These are phyloP conservation scores for Kurtzmaniella cleridarum DNA, from an alignment of 805 yeast species.

Conservation along the genomic window DNA sequence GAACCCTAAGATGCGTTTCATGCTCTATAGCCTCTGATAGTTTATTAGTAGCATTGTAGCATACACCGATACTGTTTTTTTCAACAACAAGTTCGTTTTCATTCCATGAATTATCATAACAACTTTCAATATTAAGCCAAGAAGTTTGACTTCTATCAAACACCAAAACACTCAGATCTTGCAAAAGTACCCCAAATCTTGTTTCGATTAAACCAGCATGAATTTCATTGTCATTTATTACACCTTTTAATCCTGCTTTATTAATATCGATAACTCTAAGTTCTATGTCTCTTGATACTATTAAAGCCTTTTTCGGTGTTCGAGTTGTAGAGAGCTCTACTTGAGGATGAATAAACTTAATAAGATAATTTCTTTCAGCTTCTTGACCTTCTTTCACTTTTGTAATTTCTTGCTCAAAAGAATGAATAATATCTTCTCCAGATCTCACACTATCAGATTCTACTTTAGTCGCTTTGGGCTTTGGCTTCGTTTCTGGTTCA, in stretches of 20 bases:
- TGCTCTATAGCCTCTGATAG: constrained; percentile 19
- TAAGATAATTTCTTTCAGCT: constrained; percentile 51
- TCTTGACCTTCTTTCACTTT: constrained; percentile 34
- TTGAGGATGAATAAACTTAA: constrained; percentile 76
- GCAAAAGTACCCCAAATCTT: constrained; percentile 49
- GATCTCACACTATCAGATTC: constrained; percentile 14
- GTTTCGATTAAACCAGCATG: constrained; percentile 45
- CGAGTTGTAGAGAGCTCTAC: constrained; percentile 55
- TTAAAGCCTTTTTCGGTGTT: constrained; percentile 42
- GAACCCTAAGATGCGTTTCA: constrained; percentile 26
- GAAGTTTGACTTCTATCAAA: constrained; percentile 58
- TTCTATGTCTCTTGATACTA: constrained; percentile 57
- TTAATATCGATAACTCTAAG: constrained; percentile 43
- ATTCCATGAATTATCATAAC: constrained; percentile 42
- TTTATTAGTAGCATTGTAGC: constrained; percentile 47
- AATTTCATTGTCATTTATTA: constrained; percentile 24
- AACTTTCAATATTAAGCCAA: constrained; percentile 71
- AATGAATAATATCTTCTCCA: constrained; percentile 33
- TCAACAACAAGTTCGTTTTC: constrained; percentile 29
- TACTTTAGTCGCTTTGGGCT: constrained; percentile 11
- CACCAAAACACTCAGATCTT: constrained; percentile 53
- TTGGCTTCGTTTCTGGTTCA: constrained; percentile 5
- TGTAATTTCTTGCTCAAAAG: constrained; percentile 51
- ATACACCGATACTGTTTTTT: constrained; percentile 35
- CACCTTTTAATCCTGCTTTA: constrained; percentile 34